phyloP scores from a whole-genome alignment of 805 yeast genomes.

The Ogataea methylovora region DNA sequence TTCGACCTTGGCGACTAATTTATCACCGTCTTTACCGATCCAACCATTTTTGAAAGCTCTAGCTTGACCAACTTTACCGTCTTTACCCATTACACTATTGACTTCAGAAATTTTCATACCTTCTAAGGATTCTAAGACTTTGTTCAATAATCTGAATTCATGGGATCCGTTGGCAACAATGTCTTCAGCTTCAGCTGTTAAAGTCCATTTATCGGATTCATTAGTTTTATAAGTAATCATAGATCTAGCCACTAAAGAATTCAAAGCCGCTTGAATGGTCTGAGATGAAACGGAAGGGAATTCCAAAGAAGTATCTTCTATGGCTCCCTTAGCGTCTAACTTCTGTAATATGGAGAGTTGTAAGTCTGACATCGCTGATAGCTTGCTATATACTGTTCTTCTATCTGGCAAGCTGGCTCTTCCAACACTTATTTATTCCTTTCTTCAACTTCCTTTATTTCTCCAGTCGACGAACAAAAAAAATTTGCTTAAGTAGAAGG shows the following conservation, averaged over 20 bases:
- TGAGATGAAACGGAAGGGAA: constrained; percentile 63
- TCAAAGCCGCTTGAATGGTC: constrained; percentile 72
- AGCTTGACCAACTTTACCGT: constrained; percentile 92
- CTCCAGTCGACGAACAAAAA: too few relatives aligned
- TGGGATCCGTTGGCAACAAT: constrained; percentile 81
- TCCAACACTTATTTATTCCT: too few relatives aligned
- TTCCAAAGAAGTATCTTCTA: constrained; percentile 59
- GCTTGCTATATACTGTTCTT: too few relatives aligned
- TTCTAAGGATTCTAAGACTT: constrained; percentile 66
- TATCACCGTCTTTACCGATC: constrained; percentile 84
- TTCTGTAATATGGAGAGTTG: constrained; percentile 57
- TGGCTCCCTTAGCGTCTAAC: constrained; percentile 54
- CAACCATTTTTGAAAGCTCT: constrained; percentile 97
- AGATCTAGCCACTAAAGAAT: constrained; percentile 75
- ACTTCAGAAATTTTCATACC: constrained; percentile 80
- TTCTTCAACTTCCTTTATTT: too few relatives aligned
- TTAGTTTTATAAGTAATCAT: constrained; percentile 69
- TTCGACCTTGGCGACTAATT: constrained; percentile 54
- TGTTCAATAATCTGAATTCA: constrained; percentile 71
- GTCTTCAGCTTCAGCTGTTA: constrained; percentile 77
- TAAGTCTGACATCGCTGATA: constrained; percentile 53
- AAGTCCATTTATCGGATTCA: constrained; percentile 69
- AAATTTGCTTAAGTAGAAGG: too few relatives aligned
- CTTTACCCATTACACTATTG: constrained; percentile 61
- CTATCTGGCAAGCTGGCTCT: too few relatives aligned